phyloP scores from a whole-genome alignment of 352 stramenopile genomes.

The Pythium oligandrum region DNA sequence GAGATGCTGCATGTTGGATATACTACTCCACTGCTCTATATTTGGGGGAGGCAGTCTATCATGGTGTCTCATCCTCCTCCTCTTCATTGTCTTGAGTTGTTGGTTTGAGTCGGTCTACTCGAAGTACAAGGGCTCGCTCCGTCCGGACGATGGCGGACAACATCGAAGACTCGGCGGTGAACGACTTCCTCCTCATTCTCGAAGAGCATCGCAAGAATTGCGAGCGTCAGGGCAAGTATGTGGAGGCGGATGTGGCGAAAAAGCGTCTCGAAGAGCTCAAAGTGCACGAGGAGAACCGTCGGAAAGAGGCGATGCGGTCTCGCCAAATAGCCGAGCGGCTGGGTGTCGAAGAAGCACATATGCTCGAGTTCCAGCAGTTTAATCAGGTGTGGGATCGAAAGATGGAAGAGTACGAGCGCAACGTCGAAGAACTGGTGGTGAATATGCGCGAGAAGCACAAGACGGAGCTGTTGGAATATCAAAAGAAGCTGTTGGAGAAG shows the following conservation, averaged over 20 bases:
- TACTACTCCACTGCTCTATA: no score
- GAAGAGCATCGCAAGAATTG: slow-evolving; percentile 97
- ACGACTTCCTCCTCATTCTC: slow-evolving; percentile 86
- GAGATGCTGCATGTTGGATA: no score
- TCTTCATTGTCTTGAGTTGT: no score
- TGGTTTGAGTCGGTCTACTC: no score
- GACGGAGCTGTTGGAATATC: slow-evolving; percentile 90
- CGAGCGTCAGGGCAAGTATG: slow-evolving; percentile 96
- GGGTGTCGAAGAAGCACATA: slow-evolving; percentile 96
- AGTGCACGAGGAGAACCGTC: slow-evolving; percentile 94
- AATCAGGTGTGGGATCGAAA: slow-evolving; percentile 96
- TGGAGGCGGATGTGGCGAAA: slow-evolving; percentile 96
- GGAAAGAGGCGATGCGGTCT: slow-evolving; percentile 93
- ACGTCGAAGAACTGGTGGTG: slow-evolving; percentile 88
- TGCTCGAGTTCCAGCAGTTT: slow-evolving; percentile 98
- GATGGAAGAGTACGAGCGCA: slow-evolving; percentile 93
- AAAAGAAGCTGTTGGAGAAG: slow-evolving; percentile 90
- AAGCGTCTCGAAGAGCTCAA: slow-evolving; percentile 96
- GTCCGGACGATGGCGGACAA: slow-evolving; percentile 29
- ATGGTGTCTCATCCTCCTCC: no score
- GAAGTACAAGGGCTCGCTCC: no score
- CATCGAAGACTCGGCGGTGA: slow-evolving; percentile 78
- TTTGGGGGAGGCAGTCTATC: no score
- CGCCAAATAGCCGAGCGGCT: slow-evolving; percentile 93
- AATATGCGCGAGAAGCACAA: slow-evolving; percentile 89